Evolutionary conservation across 345 rosid genomes (phyloP).

Genomic region (Arabidopsis suecica): DNA sequence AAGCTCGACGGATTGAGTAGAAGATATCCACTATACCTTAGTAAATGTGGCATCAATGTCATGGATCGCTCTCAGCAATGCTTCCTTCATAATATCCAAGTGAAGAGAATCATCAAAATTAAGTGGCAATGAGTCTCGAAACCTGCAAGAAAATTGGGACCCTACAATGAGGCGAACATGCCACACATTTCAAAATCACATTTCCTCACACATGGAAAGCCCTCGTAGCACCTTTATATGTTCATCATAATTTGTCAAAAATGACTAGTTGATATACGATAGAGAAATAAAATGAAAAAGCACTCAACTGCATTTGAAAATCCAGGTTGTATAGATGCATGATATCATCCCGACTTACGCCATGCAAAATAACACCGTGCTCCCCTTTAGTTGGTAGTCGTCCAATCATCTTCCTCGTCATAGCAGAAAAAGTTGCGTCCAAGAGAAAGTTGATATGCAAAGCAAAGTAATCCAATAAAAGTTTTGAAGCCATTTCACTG

Average conservation of each 20-base stretch:
- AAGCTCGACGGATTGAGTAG: neutral
- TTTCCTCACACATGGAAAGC: constrained; percentile 4
- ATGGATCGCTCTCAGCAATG: constrained; percentile 82
- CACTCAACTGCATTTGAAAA: constrained; percentile 55
- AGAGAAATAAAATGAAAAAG: neutral
- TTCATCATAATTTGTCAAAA: neutral
- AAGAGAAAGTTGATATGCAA: constrained; percentile 86
- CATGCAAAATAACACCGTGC: constrained; percentile 54
- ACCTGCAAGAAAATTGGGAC: constrained; percentile 49
- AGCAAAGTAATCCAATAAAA: constrained; percentile 83
- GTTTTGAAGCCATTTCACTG: constrained; percentile 94
- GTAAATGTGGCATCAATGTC: constrained; percentile 87
- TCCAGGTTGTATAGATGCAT: constrained; percentile 55
- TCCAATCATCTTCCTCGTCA: constrained; percentile 54
- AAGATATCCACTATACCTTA: constrained; percentile 52
- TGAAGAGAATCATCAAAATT: constrained; percentile 69
- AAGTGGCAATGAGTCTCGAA: constrained; percentile 54
- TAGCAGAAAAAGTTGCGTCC: constrained; percentile 73
- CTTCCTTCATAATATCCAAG: constrained; percentile 83
- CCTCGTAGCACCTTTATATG: neutral
- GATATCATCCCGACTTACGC: constrained; percentile 55
- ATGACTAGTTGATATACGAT: neutral
- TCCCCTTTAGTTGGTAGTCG: constrained; percentile 54
- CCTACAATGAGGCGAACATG: constrained; percentile 2
- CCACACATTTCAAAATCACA: neutral